Conservation (phyloP, 2,329 filamentous ascomycete species). For the Escovopsis weberi region DNA sequence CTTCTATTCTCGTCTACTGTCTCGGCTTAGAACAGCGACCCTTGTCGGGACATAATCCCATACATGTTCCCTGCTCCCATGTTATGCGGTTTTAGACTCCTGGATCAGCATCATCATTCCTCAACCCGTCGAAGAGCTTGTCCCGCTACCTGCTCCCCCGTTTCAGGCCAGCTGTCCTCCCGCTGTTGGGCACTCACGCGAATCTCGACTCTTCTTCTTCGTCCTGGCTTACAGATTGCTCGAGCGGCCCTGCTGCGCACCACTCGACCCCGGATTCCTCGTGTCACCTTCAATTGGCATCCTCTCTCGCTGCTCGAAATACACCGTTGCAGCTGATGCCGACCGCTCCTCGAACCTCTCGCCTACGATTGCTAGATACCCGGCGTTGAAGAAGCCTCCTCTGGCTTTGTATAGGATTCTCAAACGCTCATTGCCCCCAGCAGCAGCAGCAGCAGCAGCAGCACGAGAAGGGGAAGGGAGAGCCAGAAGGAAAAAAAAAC, state of each 20-base stretch:
- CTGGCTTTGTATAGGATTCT: constrained; percentile 10
- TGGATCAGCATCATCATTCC: constrained; percentile 14
- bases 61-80: constrained; percentile 5
- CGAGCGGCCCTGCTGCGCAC: constrained; percentile 9
- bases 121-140: constrained; percentile 14
- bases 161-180: constrained; percentile 4
- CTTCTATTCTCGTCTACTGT: neutral
- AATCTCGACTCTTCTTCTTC: constrained; percentile 9
- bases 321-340: constrained; percentile 20
- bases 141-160: constrained; percentile 6
- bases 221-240: constrained; percentile 8
- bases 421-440: too few relatives aligned
- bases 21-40: too few relatives aligned
- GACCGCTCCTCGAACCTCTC: constrained; percentile 18
- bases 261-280: constrained; percentile 3
- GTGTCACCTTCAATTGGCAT: constrained; percentile 15
- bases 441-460: constrained; percentile 12
- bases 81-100: constrained; percentile 9
- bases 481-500: constrained; percentile 3
- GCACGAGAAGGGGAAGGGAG: too few relatives aligned
- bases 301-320: constrained; percentile 6
- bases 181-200: constrained; percentile 14
- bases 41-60: too few relatives aligned
- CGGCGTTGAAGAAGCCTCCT: constrained; percentile 17
- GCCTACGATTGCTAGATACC: constrained; percentile 17